Conservation (phyloP, 176 grass and related monocot species). For the Stipa capillata region DNA sequence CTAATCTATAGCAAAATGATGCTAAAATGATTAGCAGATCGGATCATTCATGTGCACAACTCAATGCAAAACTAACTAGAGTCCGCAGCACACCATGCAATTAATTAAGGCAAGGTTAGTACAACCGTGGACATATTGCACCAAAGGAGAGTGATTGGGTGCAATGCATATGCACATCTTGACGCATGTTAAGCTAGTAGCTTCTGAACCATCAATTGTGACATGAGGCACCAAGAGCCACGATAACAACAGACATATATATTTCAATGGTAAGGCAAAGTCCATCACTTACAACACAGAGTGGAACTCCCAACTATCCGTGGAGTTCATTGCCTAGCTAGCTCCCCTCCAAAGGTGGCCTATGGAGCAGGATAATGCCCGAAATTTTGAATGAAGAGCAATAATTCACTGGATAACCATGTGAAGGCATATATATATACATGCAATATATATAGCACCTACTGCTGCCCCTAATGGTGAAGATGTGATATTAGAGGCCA, state of each 20-base stretch:
- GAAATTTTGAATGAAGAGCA: conserved; percentile 10
- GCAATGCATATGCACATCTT: background rate
- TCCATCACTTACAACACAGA: conserved; percentile 23
- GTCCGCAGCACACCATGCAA: background rate
- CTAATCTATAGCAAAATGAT: background rate
- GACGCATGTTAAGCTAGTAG: conserved; percentile 12
- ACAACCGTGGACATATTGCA: background rate
- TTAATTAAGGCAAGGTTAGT: background rate
- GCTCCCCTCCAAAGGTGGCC: conserved; percentile 5
- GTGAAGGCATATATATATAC: background rate
- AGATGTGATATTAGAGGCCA: conserved; percentile 33
- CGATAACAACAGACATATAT: background rate
- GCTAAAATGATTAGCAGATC: background rate
- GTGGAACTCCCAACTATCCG: conserved; percentile 26
- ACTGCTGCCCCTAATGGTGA: conserved; percentile 21
- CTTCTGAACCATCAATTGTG: conserved; percentile 31
- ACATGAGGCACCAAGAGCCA: conserved; percentile 30
- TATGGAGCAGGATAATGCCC: background rate
- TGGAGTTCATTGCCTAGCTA: conserved; percentile 3
- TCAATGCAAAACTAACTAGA: no score
- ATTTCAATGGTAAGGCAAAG: conserved; percentile 3
- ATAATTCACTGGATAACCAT: background rate
- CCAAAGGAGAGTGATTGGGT: background rate
- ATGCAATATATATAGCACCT: conserved; percentile 5
- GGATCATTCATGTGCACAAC: background rate